A percentile compares a stretch with the other conserved stretches of the same genome.
phyloP scores from a whole-genome alignment of 257 asterid genomes.

The Penstemon barbatus region DNA sequence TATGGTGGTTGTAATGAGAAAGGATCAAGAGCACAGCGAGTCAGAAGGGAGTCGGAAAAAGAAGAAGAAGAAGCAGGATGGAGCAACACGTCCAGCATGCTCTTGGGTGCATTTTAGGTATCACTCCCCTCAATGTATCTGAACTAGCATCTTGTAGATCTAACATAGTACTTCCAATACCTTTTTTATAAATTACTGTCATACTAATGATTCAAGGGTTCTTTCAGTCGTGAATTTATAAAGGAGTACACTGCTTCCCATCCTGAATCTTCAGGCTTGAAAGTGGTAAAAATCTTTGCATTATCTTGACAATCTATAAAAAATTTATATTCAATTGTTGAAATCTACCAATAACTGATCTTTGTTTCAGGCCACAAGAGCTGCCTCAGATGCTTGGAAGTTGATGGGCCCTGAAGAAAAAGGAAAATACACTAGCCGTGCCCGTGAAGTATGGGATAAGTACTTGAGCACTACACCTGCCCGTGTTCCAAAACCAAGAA shows the following conservation, averaged over 20 bases:
- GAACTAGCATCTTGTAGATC: slow-evolving; percentile 7
- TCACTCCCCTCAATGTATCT: slow-evolving; percentile 22
- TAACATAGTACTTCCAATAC: background rate
- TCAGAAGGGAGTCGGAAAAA: slow-evolving; percentile 71
- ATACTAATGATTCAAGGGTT: slow-evolving; percentile 29
- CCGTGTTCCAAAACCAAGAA: slow-evolving; percentile 80
- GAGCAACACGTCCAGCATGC: slow-evolving; percentile 87
- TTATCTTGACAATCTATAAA: slow-evolving; percentile 21
- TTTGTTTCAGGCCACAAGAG: slow-evolving; percentile 84
- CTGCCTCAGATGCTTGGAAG: slow-evolving; percentile 99
- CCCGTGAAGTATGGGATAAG: slow-evolving; percentile 97
- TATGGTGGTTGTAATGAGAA: slow-evolving; percentile 51
- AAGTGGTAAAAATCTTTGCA: slow-evolving; percentile 57
- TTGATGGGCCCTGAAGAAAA: slow-evolving; percentile 87
- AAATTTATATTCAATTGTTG: slow-evolving; percentile 6
- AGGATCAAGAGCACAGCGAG: slow-evolving; percentile 61
- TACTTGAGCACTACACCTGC: slow-evolving; percentile 80
- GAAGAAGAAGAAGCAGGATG: slow-evolving; percentile 77
- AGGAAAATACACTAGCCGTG: slow-evolving; percentile 84
- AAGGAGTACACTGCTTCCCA: slow-evolving; percentile 93
- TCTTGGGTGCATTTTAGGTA: slow-evolving; percentile 99
- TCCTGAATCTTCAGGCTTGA: slow-evolving; percentile 94
- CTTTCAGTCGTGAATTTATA: slow-evolving; percentile 82
- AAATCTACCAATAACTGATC: background rate
- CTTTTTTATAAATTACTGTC: background rate